Conservation (phyloP, 192 early-diverging fungal genomes). For the Coemansia sp. region DNA sequence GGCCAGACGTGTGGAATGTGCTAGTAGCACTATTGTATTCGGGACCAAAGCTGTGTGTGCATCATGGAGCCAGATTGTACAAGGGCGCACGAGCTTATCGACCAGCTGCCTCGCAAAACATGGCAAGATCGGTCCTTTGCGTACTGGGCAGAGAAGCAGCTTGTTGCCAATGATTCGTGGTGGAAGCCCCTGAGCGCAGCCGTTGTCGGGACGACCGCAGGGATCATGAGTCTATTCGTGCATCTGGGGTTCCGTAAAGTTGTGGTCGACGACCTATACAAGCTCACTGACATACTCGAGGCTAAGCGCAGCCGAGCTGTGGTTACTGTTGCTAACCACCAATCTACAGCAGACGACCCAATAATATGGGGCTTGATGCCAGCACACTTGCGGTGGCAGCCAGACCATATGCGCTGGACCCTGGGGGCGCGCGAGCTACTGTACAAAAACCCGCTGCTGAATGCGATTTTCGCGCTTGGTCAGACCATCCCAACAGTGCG, state of each 20-base stretch:
- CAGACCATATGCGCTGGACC: constrained; percentile 70
- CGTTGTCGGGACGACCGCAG: constrained; percentile 20
- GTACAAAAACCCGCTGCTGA: constrained; percentile 61
- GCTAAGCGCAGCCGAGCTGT: constrained; percentile 58
- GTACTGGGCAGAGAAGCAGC: constrained; percentile 42
- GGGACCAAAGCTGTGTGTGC: background rate
- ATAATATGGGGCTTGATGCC: constrained; percentile 74
- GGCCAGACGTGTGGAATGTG: background rate
- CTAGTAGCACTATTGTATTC: background rate
- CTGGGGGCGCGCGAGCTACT: constrained; percentile 87
- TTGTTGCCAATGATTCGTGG: constrained; percentile 18
- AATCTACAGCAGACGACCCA: constrained; percentile 73
- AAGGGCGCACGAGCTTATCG: constrained; percentile 13
- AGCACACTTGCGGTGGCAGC: constrained; percentile 49
- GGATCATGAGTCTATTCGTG: constrained; percentile 21
- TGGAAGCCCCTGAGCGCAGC: constrained; percentile 44
- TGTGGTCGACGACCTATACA: constrained; percentile 57
- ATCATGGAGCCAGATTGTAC: background rate
- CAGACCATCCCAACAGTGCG: constrained; percentile 81
- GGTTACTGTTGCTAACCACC: constrained; percentile 75
- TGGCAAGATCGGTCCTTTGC: constrained; percentile 46
- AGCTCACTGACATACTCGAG: constrained; percentile 57
- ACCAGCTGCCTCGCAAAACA: constrained; percentile 20
- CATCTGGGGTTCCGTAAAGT: constrained; percentile 39
- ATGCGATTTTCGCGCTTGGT: constrained; percentile 71